Conservation (phyloP, 352 stramenopile genomes). For the Globisporangium viniferum region DNA sequence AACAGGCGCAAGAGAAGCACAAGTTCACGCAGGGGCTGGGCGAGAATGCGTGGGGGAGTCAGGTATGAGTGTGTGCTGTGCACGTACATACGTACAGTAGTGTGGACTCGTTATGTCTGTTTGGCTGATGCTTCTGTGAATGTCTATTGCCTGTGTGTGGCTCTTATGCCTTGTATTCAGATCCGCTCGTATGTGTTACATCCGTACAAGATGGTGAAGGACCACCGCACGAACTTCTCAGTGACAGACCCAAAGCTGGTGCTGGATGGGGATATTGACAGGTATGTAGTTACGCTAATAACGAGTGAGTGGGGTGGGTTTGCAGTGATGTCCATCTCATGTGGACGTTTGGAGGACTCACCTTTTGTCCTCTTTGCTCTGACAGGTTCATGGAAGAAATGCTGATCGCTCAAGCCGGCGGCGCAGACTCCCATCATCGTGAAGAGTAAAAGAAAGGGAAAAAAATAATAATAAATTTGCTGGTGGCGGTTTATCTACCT, state of each 20-base stretch:
- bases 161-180: slow-evolving; percentile 71
- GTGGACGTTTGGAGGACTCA: neutral
- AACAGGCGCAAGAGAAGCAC: slow-evolving; percentile 42
- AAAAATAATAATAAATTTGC: neutral
- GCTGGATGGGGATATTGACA: slow-evolving; percentile 88
- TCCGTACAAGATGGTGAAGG: slow-evolving; percentile 98
- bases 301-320: neutral
- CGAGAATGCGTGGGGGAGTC: slow-evolving; percentile 74
- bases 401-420: slow-evolving; percentile 39
- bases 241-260: slow-evolving; percentile 84
- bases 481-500: neutral
- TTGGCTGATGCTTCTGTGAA: neutral
- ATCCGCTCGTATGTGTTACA: slow-evolving; percentile 98
- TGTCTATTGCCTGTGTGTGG: neutral
- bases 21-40: slow-evolving; percentile 61
- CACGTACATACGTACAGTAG: neutral
- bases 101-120: neutral
- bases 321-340: neutral
- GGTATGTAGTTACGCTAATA: slow-evolving; percentile 14
- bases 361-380: neutral
- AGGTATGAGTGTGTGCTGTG: slow-evolving; percentile 15
- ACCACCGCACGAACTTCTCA: slow-evolving; percentile 91
- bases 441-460: neutral
- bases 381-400: slow-evolving; percentile 71
- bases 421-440: slow-evolving; percentile 1